These are phyloP conservation scores for Talinum fruticosum DNA, from an alignment of 148 eudicot species.

Conservation along the genomic window DNA sequence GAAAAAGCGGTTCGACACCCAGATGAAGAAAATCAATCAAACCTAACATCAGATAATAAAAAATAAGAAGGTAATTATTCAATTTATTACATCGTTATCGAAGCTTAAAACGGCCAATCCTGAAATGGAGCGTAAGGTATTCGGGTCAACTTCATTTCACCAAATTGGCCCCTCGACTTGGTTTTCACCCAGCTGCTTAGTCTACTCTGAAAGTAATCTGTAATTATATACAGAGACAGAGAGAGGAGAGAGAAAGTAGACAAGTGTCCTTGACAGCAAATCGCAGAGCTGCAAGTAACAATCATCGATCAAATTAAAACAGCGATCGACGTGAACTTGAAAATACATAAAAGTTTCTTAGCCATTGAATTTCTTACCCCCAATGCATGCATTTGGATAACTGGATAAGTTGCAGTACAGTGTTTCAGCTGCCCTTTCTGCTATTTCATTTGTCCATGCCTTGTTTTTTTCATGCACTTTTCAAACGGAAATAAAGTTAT, in stretches of 20 bases:
- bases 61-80: too few species aligned
- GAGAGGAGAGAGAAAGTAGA: not conserved
- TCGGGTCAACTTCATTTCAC: not conserved
- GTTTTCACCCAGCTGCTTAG: not conserved
- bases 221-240: not conserved
- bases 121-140: not conserved
- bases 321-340: not conserved
- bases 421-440: not conserved
- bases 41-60: too few species aligned
- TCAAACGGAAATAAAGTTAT: too few species aligned
- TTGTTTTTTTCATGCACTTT: not conserved
- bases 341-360: too few species aligned
- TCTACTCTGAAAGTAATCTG: not conserved
- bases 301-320: not conserved
- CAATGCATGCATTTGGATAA: not conserved
- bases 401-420: not conserved
- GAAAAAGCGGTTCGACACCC: too few species aligned
- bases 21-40: too few species aligned
- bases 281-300: not conserved
- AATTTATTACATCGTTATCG: not conserved
- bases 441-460: not conserved
- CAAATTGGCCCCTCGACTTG: not conserved
- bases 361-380: not conserved
- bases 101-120: not conserved
- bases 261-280: conserved; percentile 19